Evolutionary conservation across 495 filamentous ascomycete species (phyloP).

Genomic region (Stereocaulon alpinum): DNA sequence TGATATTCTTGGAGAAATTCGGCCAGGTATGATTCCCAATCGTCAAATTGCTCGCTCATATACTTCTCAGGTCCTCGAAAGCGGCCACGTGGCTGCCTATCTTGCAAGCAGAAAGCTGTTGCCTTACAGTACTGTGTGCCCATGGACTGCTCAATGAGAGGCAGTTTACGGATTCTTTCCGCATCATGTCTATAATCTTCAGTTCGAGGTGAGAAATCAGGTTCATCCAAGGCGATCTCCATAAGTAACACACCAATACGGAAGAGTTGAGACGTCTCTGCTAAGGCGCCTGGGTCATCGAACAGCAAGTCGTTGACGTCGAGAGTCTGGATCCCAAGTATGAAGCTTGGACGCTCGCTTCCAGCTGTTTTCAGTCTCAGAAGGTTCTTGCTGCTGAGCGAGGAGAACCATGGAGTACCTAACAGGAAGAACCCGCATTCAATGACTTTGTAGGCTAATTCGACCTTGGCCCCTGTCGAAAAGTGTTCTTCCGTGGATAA

Average conservation of each 20-base stretch:
- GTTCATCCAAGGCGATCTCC: constrained; percentile 14
- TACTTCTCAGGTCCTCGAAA: constrained; percentile 12
- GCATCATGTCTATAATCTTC: not conserved
- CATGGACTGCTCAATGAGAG: constrained; percentile 9
- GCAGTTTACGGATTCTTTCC: not conserved
- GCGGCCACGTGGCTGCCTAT: not conserved
- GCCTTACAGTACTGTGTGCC: constrained; percentile 12
- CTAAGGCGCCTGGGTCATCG: constrained; percentile 13
- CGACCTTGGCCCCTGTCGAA: constrained; percentile 3
- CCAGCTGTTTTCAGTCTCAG: constrained; percentile 5
- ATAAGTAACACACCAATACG: constrained; percentile 12
- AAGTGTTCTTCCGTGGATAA: not conserved
- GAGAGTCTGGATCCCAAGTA: constrained; percentile 12
- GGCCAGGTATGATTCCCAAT: constrained; percentile 7
- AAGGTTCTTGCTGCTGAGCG: constrained; percentile 7
- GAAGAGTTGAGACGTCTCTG: constrained; percentile 13
- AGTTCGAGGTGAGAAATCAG: not conserved
- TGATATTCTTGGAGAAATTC: constrained; percentile 9
- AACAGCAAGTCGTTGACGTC: constrained; percentile 4
- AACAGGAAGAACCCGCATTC: constrained; percentile 14
- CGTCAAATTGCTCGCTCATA: not conserved
- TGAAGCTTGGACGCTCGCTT: not conserved
- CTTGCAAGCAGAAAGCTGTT: constrained; percentile 14
- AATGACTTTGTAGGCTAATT: constrained; percentile 15
- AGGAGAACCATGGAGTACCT: constrained; percentile 19